These are phyloP conservation scores for Neurospora cerealis DNA, from an alignment of 495 filamentous ascomycete species.

Conservation along the genomic window DNA sequence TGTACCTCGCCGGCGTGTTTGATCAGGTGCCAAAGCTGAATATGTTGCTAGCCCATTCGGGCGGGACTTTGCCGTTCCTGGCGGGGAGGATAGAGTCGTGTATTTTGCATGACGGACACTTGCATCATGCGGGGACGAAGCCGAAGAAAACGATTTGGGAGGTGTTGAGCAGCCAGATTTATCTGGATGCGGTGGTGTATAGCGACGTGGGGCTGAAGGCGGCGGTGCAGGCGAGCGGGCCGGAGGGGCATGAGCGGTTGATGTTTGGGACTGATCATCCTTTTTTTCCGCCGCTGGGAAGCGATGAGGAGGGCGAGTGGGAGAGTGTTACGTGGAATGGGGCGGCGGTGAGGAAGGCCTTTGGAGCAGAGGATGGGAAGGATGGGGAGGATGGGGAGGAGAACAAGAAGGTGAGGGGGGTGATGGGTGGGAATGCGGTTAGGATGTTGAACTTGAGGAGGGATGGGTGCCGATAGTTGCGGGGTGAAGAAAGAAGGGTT, in stretches of 20 bases:
- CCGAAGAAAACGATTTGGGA: conserved; percentile 58
- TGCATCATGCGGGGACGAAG: conserved; percentile 34
- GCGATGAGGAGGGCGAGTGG: conserved; percentile 57
- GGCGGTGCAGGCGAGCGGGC: conserved; percentile 52
- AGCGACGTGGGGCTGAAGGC: conserved; percentile 65
- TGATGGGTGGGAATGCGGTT: conserved; percentile 65
- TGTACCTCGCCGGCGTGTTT: conserved; percentile 78
- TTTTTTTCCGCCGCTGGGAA: conserved; percentile 77
- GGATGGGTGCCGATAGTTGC: not conserved
- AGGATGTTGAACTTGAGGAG: conserved; percentile 44
- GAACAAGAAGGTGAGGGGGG: conserved; percentile 30
- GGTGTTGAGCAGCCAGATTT: conserved; percentile 75
- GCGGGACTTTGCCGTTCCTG: conserved; percentile 81
- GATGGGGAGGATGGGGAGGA: not conserved
- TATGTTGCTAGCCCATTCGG: conserved; percentile 78
- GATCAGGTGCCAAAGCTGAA: conserved; percentile 62
- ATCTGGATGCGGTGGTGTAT: conserved; percentile 87
- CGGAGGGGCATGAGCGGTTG: conserved; percentile 56
- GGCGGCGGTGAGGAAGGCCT: conserved; percentile 52
- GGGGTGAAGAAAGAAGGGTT: not conserved
- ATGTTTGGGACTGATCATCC: conserved; percentile 91
- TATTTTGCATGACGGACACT: conserved; percentile 67
- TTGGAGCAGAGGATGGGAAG: conserved; percentile 22
- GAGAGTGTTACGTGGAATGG: conserved; percentile 74
- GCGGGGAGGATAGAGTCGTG: conserved; percentile 86